Conservation (phyloP, 1,284 basidiomycete species). For the Ustilago curta region DNA sequence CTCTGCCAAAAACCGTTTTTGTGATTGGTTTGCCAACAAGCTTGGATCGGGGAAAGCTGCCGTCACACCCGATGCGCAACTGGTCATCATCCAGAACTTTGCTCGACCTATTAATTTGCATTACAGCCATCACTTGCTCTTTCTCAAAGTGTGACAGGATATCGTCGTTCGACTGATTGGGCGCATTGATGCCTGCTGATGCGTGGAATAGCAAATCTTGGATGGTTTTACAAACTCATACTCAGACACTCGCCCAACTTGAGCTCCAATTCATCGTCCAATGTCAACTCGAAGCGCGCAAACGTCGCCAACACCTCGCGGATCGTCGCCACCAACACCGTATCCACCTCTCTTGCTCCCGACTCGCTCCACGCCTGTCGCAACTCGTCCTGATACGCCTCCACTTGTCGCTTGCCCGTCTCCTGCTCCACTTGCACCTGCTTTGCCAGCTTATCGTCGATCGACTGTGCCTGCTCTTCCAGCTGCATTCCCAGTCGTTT, state of each 20-base stretch:
- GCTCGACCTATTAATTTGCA: too few species aligned
- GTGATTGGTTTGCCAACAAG: too few species aligned
- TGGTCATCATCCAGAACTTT: too few species aligned
- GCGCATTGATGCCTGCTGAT: too few species aligned
- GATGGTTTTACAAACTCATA: too few species aligned
- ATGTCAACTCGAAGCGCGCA: constrained; percentile 28
- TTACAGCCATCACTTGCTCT: not conserved
- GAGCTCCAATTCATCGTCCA: constrained; percentile 36
- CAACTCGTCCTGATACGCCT: constrained; percentile 21
- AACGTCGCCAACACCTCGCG: constrained; percentile 39
- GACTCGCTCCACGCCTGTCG: constrained; percentile 20
- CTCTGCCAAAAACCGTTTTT: too few species aligned
- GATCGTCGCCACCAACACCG: constrained; percentile 16
- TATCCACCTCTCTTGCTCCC: constrained; percentile 28
- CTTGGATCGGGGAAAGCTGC: too few species aligned
- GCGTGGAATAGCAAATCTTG: too few species aligned
- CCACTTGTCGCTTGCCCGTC: not conserved
- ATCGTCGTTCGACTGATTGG: too few species aligned
- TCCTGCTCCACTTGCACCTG: not conserved
- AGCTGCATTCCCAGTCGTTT: constrained; percentile 33
- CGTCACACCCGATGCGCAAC: too few species aligned
- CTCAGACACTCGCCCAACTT: constrained; percentile 32
- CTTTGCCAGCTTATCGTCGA: constrained; percentile 24
- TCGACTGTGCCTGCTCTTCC: constrained; percentile 14
- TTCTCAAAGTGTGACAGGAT: too few species aligned